Evolutionary conservation across 192 early-diverging fungal genomes (phyloP), one percentile per base, ranked within the genome.

Genomic region (Funneliformis geosporum): DNA sequence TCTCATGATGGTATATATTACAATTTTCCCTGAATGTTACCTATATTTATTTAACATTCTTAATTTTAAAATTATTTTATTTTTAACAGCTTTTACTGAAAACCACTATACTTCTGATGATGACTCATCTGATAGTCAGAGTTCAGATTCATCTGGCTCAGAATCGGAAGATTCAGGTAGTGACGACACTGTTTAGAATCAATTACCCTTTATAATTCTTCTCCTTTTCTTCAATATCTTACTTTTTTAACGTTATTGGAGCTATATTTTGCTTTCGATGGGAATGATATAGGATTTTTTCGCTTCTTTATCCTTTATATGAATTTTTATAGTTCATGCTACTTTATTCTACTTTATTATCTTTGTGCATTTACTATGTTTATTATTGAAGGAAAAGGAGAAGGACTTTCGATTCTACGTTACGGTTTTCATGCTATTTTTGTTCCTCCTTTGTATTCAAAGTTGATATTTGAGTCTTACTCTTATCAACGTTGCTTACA

Each of bases 141-240:
- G 82, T 27, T 87, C 88, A 25, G 85, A 87, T 55, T 86, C 88
- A 44, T 92, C 90, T 46, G 90, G 83, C 64, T 93, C 94, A 60
- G 94, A 92, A 68, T 92, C 92, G 60, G 94, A 95, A 84, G 94
- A 94, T 83, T 92, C 93, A 88, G 94, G 93, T 90, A 94, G 92
- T 84, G 86, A 88, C 81, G 86, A 88, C 81, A 89, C 89, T 79
- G 93, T 69, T 42, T 69, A 69, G 67, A 40, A 42, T 42, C 33
- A 42, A 55, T 16, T 21, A 21, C 16, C 50, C 50, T 18, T 10
- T 9, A 43, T 10, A 69, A 10, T 69, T 21, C 28, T 43, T 33
- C 21, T 33, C 40, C 28, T 69, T 69, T 23, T 18, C n/a, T 42
- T 69, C 38, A 42, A n/a, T n/a, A 38, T 16, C n/a, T 69, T 42